These are phyloP conservation scores for Jatropha podagrica DNA, from an alignment of 441 rosid species.

Conservation along the genomic window DNA sequence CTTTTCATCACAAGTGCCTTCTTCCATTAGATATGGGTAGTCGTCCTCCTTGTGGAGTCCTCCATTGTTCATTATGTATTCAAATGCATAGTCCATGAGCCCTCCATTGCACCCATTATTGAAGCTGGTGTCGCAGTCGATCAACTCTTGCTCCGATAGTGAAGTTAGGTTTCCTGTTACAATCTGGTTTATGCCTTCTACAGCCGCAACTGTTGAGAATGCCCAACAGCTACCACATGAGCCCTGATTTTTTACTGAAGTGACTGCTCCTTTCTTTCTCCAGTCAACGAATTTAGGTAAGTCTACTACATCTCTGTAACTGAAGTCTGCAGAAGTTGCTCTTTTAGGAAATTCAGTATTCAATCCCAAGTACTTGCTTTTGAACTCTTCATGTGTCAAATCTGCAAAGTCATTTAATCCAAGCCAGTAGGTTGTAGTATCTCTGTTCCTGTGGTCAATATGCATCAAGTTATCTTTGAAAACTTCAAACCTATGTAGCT, in stretches of 20 bases:
- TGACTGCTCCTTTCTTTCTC: conserved; percentile 86
- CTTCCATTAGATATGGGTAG: conserved; percentile 80
- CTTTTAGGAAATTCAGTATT: conserved; percentile 27
- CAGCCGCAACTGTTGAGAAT: conserved; percentile 81
- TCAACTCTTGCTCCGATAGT: conserved; percentile 74
- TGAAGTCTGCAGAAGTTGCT: conserved; percentile 11
- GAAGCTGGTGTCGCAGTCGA: conserved; percentile 64
- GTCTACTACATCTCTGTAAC: conserved; percentile 34
- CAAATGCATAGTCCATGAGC: conserved; percentile 80
- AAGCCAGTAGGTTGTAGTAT: conserved; percentile 58
- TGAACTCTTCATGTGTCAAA: conserved; percentile 71
- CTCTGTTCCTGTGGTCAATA: conserved; percentile 62
- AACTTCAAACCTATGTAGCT: conserved; percentile 54
- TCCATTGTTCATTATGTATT: conserved; percentile 53
- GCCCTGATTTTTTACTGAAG: conserved; percentile 75
- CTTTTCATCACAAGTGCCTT: conserved; percentile 63
- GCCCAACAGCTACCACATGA: conserved; percentile 92
- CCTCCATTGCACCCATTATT: conserved; percentile 84
- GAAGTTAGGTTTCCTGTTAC: conserved; percentile 68
- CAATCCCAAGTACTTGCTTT: conserved; percentile 54
- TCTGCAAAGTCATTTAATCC: conserved; percentile 73
- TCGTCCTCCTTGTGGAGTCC: conserved; percentile 82
- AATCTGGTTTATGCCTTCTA: conserved; percentile 83
- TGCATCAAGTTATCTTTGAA: conserved; percentile 68
- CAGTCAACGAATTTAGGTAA: conserved; percentile 68